Percentiles rank a stretch among this genome's conserved stretches.
phyloP scores from a whole-genome alignment of 2,329 filamentous ascomycete species.

The Plectosphaerella cucumerina region DNA sequence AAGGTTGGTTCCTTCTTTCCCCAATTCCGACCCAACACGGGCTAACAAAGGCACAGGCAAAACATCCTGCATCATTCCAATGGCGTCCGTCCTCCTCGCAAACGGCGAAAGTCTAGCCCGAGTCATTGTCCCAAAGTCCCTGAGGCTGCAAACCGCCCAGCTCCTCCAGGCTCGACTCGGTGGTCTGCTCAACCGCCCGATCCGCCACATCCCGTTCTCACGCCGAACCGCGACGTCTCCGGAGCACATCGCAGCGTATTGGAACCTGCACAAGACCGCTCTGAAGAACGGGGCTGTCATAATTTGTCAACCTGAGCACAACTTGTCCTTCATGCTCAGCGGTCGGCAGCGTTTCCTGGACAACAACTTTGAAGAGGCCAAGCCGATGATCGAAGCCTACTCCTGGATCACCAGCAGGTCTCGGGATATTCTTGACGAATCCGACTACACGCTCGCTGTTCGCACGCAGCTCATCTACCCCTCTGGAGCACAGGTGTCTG shows the following conservation, averaged over 20 bases:
- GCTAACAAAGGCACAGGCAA: conserved; percentile 37
- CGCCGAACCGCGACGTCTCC: conserved; percentile 36
- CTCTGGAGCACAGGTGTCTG: conserved; percentile 37
- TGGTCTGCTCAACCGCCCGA: conserved; percentile 45
- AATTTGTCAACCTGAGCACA: conserved; percentile 58
- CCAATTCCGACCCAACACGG: neutral
- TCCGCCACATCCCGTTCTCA: conserved; percentile 56
- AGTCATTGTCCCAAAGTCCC: conserved; percentile 51
- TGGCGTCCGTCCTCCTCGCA: conserved; percentile 42
- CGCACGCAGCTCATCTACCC: conserved; percentile 57
- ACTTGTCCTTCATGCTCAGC: conserved; percentile 61
- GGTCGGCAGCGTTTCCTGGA: conserved; percentile 54
- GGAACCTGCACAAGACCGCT: conserved; percentile 33
- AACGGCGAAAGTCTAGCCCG: conserved; percentile 42
- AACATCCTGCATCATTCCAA: conserved; percentile 52
- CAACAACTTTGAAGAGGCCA: conserved; percentile 31
- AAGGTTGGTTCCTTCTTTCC: conserved; percentile 30
- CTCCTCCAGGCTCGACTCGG: conserved; percentile 51
- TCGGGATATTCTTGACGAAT: conserved; percentile 64
- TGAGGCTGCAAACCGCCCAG: conserved; percentile 54
- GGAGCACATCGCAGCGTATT: conserved; percentile 28
- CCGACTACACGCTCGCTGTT: conserved; percentile 48
- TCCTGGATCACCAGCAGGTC: conserved; percentile 41
- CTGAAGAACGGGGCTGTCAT: conserved; percentile 45
- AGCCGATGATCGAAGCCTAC: conserved; percentile 46